Evolutionary conservation across 2,329 filamentous ascomycete species (phyloP).

Genomic region (Fragosphaeria purpurea): DNA sequence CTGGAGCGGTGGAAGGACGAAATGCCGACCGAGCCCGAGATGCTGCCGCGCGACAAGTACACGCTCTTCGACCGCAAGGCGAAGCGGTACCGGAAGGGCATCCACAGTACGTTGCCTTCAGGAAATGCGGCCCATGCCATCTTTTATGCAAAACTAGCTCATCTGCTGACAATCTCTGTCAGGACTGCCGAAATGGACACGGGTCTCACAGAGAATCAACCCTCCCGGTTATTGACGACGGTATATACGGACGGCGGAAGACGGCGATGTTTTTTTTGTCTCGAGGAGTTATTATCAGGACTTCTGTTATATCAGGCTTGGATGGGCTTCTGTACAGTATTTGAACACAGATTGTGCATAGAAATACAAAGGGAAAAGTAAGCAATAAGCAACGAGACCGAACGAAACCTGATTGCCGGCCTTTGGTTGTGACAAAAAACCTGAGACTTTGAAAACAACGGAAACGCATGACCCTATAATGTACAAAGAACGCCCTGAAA

Average conservation of each 20-base stretch:
- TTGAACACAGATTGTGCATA: no score
- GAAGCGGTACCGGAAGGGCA: slow-evolving; percentile 90
- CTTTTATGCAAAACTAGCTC: slow-evolving; percentile 2
- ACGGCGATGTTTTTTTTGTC: neutral
- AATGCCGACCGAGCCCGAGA: slow-evolving; percentile 93
- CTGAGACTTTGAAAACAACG: no score
- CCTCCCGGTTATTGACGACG: slow-evolving; percentile 73
- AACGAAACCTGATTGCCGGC: no score
- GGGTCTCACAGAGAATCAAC: slow-evolving; percentile 87
- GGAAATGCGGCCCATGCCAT: no score
- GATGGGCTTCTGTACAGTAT: no score
- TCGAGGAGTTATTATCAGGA: no score
- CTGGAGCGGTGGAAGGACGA: slow-evolving; percentile 87
- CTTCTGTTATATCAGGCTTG: no score
- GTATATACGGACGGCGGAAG: neutral
- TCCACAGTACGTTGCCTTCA: slow-evolving; percentile 69
- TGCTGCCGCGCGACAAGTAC: slow-evolving; percentile 95
- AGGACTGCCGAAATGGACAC: slow-evolving; percentile 89
- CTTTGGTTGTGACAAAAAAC: no score
- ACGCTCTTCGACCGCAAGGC: slow-evolving; percentile 95
- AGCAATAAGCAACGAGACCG: no score
- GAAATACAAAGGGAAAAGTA: no score
- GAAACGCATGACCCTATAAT: no score
- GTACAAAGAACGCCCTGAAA: no score
- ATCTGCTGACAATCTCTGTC: neutral